Percentiles rank a stretch among this genome's conserved stretches.
phyloP scores from a whole-genome alignment of 2,329 filamentous ascomycete genomes.

The Arthroderma uncinatum region DNA sequence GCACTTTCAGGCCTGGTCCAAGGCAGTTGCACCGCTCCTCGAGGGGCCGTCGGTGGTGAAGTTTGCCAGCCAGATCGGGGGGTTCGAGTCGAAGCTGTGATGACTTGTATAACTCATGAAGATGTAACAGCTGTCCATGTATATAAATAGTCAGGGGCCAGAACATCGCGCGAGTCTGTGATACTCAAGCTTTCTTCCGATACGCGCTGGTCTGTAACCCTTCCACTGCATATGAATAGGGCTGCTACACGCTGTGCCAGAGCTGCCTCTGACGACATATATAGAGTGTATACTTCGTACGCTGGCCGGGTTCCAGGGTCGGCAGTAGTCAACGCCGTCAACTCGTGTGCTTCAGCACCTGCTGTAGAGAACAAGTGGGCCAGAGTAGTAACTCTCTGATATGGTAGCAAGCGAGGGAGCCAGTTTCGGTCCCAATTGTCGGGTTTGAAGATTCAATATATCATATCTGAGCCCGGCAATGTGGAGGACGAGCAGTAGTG shows the following conservation, averaged over 20 bases:
- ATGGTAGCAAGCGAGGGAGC: background rate
- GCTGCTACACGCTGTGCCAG: background rate
- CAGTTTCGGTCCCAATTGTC: background rate
- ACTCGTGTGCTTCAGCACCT: background rate
- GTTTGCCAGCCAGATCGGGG: slow-evolving; percentile 10
- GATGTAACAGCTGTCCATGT: too few species aligned
- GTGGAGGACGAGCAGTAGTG: background rate
- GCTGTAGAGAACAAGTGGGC: background rate
- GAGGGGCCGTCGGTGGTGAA: slow-evolving; percentile 7
- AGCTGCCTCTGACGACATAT: background rate
- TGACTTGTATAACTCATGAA: background rate
- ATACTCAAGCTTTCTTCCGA: slow-evolving; percentile 2
- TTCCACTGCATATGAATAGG: slow-evolving; percentile 1
- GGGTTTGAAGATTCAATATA: background rate
- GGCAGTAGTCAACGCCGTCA: background rate
- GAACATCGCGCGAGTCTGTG: background rate
- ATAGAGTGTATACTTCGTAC: background rate
- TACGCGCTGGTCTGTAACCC: background rate
- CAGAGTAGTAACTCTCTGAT: background rate
- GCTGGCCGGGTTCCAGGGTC: background rate
- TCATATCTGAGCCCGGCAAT: background rate
- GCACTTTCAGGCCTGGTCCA: slow-evolving; percentile 12
- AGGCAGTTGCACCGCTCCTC: slow-evolving; percentile 8
- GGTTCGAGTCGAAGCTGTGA: slow-evolving; percentile 14
- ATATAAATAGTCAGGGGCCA: background rate